These are phyloP conservation scores for Fusarium robinianum DNA, from an alignment of 2,329 filamentous ascomycete genomes.

Conservation along the genomic window DNA sequence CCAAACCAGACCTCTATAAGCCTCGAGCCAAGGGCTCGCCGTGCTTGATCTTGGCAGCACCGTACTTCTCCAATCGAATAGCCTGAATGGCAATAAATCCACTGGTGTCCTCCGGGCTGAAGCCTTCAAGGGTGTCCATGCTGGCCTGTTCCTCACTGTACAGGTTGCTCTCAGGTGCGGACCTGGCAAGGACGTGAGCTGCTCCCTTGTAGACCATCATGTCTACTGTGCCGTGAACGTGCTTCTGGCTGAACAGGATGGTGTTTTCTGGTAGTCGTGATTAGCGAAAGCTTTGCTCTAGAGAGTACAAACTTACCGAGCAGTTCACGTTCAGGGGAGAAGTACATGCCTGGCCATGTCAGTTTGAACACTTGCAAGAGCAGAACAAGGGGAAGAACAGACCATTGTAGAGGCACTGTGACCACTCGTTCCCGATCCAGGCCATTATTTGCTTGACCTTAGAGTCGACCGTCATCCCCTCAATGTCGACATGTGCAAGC, in stretches of 20 bases:
- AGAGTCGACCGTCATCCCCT: constrained; percentile 59
- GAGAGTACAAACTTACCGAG: constrained; percentile 20
- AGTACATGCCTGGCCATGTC: too few relatives aligned
- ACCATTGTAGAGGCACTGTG: constrained; percentile 54
- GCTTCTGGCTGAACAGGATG: constrained; percentile 60
- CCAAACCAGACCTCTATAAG: too few relatives aligned
- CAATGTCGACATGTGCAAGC: constrained; percentile 50
- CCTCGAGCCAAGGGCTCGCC: too few relatives aligned
- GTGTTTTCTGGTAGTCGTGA: constrained; percentile 57
- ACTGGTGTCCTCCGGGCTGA: constrained; percentile 47
- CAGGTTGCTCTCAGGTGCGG: constrained; percentile 47
- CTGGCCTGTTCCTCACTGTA: constrained; percentile 53
- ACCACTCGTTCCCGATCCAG: constrained; percentile 54
- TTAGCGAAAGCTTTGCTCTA: not conserved
- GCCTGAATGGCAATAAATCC: constrained; percentile 69
- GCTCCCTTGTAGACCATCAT: constrained; percentile 40
- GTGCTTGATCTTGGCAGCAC: constrained; percentile 20
- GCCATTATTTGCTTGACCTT: constrained; percentile 58
- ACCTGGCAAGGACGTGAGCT: constrained; percentile 49
- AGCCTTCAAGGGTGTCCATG: constrained; percentile 53
- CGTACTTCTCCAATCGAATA: constrained; percentile 59
- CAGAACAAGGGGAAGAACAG: constrained; percentile 18
- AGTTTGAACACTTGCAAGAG: constrained; percentile 42
- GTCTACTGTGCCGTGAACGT: constrained; percentile 44
- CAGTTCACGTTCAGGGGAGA: constrained; percentile 57